Evolutionary conservation across 2,329 filamentous ascomycete genomes (phyloP).

Genomic region (Elsinoe perseae): DNA sequence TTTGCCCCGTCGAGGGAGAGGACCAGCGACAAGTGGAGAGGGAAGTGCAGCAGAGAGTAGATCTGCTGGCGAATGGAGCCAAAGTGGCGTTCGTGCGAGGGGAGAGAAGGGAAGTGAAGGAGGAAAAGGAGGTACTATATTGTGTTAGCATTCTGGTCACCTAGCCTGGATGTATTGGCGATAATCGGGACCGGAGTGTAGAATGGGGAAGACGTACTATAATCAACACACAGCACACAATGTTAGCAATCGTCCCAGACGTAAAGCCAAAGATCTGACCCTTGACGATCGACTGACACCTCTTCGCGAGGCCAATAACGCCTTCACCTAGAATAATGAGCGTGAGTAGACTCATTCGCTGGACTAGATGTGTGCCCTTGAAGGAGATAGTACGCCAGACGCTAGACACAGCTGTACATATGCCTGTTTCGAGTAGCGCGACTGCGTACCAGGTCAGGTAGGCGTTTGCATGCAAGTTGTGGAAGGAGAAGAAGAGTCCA

Average conservation of each 20-base stretch:
- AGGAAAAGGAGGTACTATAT: conserved; percentile 23
- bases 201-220: conserved; percentile 20
- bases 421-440: conserved; percentile 26
- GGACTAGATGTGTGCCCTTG: conserved; percentile 33
- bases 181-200: too few species aligned
- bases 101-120: conserved; percentile 23
- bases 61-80: conserved; percentile 23
- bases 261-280: conserved; percentile 20
- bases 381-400: conserved; percentile 31
- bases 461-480: conserved; percentile 24
- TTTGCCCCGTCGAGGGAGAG: conserved; percentile 23
- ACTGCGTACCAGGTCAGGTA: conserved; percentile 49
- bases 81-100: conserved; percentile 20
- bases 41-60: conserved; percentile 24
- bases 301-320: conserved; percentile 31
- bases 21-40: conserved; percentile 22
- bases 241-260: conserved; percentile 27
- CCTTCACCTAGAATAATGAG: conserved; percentile 35
- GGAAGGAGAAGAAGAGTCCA: conserved; percentile 27
- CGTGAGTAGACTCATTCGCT: conserved; percentile 33
- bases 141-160: too few species aligned
- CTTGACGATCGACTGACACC: conserved; percentile 31
- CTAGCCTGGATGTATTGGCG: not conserved
- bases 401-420: conserved; percentile 28
- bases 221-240: conserved; percentile 29